Percentiles rank a stretch among this genome's conserved stretches.
Conservation (phyloP, 306 rosid species). For the Quercus alba region DNA sequence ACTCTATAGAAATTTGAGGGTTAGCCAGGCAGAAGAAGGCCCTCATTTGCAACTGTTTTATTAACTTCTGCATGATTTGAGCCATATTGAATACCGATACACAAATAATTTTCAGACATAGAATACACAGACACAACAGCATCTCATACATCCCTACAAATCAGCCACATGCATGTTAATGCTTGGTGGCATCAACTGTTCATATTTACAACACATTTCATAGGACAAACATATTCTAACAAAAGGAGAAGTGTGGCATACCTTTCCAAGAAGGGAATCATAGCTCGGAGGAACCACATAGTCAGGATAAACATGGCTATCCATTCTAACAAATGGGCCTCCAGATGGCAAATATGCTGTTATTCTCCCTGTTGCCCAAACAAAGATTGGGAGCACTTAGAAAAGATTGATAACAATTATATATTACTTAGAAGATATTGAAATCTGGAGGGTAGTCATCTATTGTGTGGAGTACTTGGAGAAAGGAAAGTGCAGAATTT, state of each 20-base stretch:
- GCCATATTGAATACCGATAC: not conserved
- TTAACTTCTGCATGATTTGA: not conserved
- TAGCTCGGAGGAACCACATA: constrained; percentile 98
- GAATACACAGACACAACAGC: not conserved
- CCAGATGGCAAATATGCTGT: constrained; percentile 95
- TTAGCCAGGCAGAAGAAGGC: constrained; percentile 3
- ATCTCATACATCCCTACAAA: not conserved
- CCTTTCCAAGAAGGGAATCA: constrained; percentile 98
- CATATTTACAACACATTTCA: not conserved
- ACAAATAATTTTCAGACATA: not conserved
- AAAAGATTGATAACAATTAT: not conserved
- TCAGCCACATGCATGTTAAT: not conserved
- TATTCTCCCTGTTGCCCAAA: constrained; percentile 78
- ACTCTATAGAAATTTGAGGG: not conserved
- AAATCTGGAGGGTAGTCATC: not conserved
- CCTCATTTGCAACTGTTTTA: constrained; percentile 1
- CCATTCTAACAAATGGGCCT: constrained; percentile 99
- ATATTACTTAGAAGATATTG: not conserved
- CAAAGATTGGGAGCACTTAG: not conserved
- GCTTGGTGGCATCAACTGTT: not conserved
- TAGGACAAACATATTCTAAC: constrained; percentile 1
- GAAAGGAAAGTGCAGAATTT: no score
- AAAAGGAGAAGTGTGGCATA: constrained; percentile 13
- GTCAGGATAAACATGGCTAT: constrained; percentile 94
- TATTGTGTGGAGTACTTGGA: no score